These are phyloP conservation scores for Rhizopogon vinicolor DNA, from an alignment of 768 basidiomycete species.

Conservation along the genomic window DNA sequence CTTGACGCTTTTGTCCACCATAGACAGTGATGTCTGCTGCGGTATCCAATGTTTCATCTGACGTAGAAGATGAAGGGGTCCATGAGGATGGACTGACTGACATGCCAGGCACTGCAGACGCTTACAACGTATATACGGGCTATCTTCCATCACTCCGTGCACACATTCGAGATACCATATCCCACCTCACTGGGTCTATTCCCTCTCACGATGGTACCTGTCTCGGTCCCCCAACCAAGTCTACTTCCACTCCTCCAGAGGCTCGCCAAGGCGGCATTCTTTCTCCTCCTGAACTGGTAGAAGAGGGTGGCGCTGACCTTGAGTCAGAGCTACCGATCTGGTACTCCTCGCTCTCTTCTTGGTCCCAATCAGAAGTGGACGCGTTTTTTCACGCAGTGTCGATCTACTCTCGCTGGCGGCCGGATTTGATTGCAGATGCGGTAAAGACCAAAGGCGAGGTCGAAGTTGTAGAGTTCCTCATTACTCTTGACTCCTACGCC, in stretches of 20 bases:
- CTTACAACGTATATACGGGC: constrained; percentile 13
- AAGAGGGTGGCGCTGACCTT: background rate
- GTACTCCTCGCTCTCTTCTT: constrained; percentile 23
- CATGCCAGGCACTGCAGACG: background rate
- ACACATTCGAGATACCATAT: constrained; percentile 21
- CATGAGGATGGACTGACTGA: background rate
- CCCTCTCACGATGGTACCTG: background rate
- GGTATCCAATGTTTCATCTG: background rate
- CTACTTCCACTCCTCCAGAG: background rate
- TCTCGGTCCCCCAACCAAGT: no score
- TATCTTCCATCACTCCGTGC: constrained; percentile 22
- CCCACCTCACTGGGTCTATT: constrained; percentile 10
- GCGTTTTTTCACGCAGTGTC: constrained; percentile 67
- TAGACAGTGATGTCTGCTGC: background rate
- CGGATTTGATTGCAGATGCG: constrained; percentile 69
- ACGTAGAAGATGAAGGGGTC: background rate
- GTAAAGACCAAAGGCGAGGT: constrained; percentile 61
- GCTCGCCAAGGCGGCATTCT: background rate
- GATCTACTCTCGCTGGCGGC: constrained; percentile 64
- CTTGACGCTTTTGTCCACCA: background rate
- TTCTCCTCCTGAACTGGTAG: background rate
- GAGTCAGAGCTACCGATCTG: background rate
- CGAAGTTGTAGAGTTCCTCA: constrained; percentile 68
- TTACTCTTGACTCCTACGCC: constrained; percentile 41
- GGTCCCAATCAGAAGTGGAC: constrained; percentile 68